A percentile compares a stretch with the other conserved stretches of the same genome.
These are phyloP conservation scores for Podaxis rugospora DNA, from an alignment of 768 basidiomycete genomes.

Conservation along the genomic window DNA sequence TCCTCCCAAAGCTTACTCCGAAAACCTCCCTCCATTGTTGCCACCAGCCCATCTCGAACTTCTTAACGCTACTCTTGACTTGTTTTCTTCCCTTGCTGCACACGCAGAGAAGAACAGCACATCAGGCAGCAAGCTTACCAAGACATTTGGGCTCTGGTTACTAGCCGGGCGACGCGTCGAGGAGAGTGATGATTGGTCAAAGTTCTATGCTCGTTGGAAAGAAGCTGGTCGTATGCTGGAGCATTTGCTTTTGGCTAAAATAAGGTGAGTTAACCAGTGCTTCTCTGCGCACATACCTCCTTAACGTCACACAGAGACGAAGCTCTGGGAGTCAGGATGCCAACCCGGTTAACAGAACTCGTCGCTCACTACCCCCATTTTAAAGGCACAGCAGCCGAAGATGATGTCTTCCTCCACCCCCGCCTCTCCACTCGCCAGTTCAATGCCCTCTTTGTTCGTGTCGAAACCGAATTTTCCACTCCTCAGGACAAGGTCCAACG, in stretches of 20 bases:
- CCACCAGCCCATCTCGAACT: slow-evolving; percentile 56
- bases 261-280: slow-evolving; percentile 46
- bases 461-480: slow-evolving; percentile 50
- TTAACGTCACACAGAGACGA: slow-evolving; percentile 46
- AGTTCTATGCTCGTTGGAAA: slow-evolving; percentile 76
- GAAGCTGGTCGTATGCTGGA: slow-evolving; percentile 66
- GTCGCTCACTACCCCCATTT: slow-evolving; percentile 66
- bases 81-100: slow-evolving; percentile 67
- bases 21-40: slow-evolving; percentile 54
- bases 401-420: slow-evolving; percentile 50
- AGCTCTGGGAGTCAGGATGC: slow-evolving; percentile 49
- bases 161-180: slow-evolving; percentile 44
- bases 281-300: background rate
- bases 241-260: slow-evolving; percentile 68
- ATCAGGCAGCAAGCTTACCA: slow-evolving; percentile 75
- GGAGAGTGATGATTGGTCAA: slow-evolving; percentile 51
- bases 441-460: slow-evolving; percentile 62
- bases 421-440: slow-evolving; percentile 63
- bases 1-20: slow-evolving; percentile 58
- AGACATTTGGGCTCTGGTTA: slow-evolving; percentile 72
- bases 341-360: slow-evolving; percentile 66
- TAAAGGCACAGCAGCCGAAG: slow-evolving; percentile 28
- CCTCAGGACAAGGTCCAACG: slow-evolving; percentile 34
- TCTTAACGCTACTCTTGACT: slow-evolving; percentile 50
- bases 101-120: slow-evolving; percentile 70